Conservation (phyloP, 78 protist genomes). For the Dictyostelium citrinum region DNA sequence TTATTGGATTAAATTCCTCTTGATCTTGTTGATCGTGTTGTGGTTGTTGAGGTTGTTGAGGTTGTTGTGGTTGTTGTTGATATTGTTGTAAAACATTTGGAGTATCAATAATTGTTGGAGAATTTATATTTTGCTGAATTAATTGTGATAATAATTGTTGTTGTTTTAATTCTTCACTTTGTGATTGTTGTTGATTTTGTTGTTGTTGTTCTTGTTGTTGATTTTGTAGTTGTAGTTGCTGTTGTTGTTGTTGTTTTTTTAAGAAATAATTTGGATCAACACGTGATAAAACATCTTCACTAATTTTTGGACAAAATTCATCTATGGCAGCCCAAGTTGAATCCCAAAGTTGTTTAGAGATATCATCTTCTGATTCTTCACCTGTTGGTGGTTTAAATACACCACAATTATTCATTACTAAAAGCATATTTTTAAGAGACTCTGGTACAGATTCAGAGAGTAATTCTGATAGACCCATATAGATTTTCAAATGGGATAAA, state of each 20-base stretch:
- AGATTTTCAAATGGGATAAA: slow-evolving; percentile 11
- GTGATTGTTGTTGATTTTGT: neutral
- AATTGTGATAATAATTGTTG: neutral
- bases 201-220: neutral
- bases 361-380: neutral
- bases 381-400: slow-evolving; percentile 65
- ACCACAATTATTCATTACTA: slow-evolving; percentile 82
- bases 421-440: slow-evolving; percentile 84
- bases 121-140: neutral
- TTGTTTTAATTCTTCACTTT: neutral
- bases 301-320: slow-evolving; percentile 58
- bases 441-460: slow-evolving; percentile 87
- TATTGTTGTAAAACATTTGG: neutral
- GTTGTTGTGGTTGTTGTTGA: neutral
- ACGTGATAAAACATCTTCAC: slow-evolving; percentile 57
- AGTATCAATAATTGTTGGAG: neutral
- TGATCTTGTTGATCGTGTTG: neutral
- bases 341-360: slow-evolving; percentile 47
- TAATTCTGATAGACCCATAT: slow-evolving; percentile 59
- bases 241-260: neutral
- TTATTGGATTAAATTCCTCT: neutral
- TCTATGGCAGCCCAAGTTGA: slow-evolving; percentile 47
- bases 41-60: neutral
- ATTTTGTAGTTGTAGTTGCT: neutral
- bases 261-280: neutral